phyloP scores from a whole-genome alignment of 768 basidiomycete genomes.

The Gloeopeniophorella convolvens region DNA sequence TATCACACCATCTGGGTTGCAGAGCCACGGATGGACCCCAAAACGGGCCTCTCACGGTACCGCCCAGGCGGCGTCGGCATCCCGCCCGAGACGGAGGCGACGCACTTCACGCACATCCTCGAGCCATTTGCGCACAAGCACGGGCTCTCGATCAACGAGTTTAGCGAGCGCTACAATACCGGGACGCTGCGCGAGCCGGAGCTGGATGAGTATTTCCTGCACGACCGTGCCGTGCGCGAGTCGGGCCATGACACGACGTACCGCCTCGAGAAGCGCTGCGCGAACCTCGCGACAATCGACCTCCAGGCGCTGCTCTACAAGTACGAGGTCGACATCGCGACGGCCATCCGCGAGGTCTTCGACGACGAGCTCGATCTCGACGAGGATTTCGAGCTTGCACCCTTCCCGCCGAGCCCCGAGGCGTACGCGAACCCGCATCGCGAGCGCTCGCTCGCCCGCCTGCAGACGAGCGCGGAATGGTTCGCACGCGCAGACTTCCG shows the following conservation, averaged over 20 bases:
- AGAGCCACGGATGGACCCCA: slow-evolving; percentile 88
- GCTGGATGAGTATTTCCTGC: slow-evolving; percentile 95
- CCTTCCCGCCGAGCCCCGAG: slow-evolving; percentile 81
- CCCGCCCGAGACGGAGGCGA: slow-evolving; percentile 97
- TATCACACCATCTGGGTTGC: slow-evolving; percentile 98
- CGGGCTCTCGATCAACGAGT: slow-evolving; percentile 90
- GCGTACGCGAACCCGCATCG: slow-evolving; percentile 57
- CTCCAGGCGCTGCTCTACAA: slow-evolving; percentile 95
- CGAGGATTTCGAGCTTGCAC: slow-evolving; percentile 84
- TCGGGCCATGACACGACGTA: slow-evolving; percentile 96
- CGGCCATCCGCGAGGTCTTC: slow-evolving; percentile 92
- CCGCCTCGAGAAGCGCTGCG: slow-evolving; percentile 95
- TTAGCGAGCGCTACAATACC: slow-evolving; percentile 93
- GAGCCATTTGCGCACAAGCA: slow-evolving; percentile 92
- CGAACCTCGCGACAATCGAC: slow-evolving; percentile 94
- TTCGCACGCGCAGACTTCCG: slow-evolving; percentile 83
- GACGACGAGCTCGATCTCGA: slow-evolving; percentile 88
- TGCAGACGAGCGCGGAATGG: slow-evolving; percentile 86
- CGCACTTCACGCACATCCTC: slow-evolving; percentile 95
- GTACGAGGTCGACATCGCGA: slow-evolving; percentile 98
- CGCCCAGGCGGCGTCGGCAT: slow-evolving; percentile 93
- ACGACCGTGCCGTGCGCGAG: slow-evolving; percentile 94
- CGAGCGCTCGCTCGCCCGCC: slow-evolving; percentile 50
- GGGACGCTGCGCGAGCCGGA: slow-evolving; percentile 75
- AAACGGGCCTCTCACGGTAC: slow-evolving; percentile 91